These are phyloP conservation scores for Penicillium subrubescens DNA, from an alignment of 495 filamentous ascomycete genomes.

Conservation along the genomic window DNA sequence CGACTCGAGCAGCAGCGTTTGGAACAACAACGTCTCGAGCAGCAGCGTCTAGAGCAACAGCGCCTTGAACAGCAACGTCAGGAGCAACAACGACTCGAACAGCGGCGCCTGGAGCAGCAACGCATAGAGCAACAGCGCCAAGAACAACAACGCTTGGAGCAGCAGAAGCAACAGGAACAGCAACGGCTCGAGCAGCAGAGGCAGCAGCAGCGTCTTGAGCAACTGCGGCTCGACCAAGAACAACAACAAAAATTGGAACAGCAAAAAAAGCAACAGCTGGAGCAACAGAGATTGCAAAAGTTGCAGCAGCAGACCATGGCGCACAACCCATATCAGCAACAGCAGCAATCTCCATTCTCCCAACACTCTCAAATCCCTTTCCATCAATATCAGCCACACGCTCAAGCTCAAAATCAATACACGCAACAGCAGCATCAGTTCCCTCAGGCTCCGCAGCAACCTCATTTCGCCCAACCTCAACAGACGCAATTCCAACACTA, in stretches of 20 bases:
- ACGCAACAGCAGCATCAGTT: conserved; percentile 15
- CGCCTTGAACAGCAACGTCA: conserved; percentile 20
- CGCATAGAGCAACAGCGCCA: conserved; percentile 19
- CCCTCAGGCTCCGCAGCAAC: conserved; percentile 12
- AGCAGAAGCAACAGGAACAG: conserved; percentile 9
- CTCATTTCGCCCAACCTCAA: conserved; percentile 19
- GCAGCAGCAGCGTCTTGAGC: not conserved
- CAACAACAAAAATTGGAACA: conserved; percentile 20
- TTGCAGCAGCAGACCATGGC: conserved; percentile 30
- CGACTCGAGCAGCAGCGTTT: conserved; percentile 11
- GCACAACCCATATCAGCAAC: conserved; percentile 27
- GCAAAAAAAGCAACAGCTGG: conserved; percentile 23
- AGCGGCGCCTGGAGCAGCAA: conserved; percentile 20
- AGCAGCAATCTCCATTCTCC: conserved; percentile 16
- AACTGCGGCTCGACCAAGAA: conserved; percentile 9
- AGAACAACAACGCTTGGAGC: conserved; percentile 12
- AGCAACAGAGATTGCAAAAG: conserved; percentile 22
- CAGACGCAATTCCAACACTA: conserved; percentile 28
- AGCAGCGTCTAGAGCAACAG: conserved; percentile 23
- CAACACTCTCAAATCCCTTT: conserved; percentile 18
- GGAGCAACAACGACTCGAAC: conserved; percentile 10
- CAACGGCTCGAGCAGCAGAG: conserved; percentile 4
- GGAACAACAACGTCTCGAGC: conserved; percentile 12
- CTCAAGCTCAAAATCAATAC: conserved; percentile 12
- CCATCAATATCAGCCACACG: conserved; percentile 14